Conservation (phyloP, 306 rosid species). For the Fagus sylvatica region DNA sequence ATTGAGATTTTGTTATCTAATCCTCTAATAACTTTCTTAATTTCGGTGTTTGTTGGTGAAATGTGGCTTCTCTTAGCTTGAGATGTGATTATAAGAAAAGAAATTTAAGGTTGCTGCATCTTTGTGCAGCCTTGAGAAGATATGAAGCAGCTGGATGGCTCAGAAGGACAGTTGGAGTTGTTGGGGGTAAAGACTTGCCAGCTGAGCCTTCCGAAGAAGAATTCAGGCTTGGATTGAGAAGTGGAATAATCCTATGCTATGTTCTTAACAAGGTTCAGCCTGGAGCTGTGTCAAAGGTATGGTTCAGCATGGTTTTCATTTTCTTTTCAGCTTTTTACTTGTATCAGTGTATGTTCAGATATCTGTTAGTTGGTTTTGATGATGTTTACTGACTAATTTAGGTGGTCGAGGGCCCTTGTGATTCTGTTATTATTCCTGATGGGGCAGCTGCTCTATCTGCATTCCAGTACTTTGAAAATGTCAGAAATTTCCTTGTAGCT, state of each 20-base stretch:
- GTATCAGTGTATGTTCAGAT: not conserved
- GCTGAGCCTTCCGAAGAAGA: conserved; percentile 94
- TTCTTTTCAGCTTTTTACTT: not conserved
- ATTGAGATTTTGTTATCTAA: not conserved
- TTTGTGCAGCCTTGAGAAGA: conserved; percentile 71
- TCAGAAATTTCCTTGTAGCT: conserved; percentile 58
- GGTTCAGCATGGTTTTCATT: not conserved
- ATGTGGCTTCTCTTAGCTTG: not conserved
- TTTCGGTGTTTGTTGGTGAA: not conserved
- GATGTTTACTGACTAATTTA: conserved; percentile 13
- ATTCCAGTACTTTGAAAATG: conserved; percentile 58
- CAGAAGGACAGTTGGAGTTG: conserved; percentile 69
- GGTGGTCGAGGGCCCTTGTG: conserved; percentile 62
- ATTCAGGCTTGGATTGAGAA: conserved; percentile 78
- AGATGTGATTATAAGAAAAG: not conserved
- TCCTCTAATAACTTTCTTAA: not conserved
- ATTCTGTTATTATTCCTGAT: conserved; percentile 45
- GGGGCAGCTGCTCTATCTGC: conserved; percentile 71
- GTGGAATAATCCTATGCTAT: conserved; percentile 86
- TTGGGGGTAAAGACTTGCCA: conserved; percentile 81
- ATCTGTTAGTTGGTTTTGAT: conserved; percentile 8
- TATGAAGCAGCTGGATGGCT: conserved; percentile 94
- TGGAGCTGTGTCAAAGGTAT: conserved; percentile 75
- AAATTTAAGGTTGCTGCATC: not conserved
- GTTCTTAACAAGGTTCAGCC: conserved; percentile 83